Evolutionary conservation across 164 flowering plant species (phyloP).

Genomic region (Magnolia kwangsiensis): DNA sequence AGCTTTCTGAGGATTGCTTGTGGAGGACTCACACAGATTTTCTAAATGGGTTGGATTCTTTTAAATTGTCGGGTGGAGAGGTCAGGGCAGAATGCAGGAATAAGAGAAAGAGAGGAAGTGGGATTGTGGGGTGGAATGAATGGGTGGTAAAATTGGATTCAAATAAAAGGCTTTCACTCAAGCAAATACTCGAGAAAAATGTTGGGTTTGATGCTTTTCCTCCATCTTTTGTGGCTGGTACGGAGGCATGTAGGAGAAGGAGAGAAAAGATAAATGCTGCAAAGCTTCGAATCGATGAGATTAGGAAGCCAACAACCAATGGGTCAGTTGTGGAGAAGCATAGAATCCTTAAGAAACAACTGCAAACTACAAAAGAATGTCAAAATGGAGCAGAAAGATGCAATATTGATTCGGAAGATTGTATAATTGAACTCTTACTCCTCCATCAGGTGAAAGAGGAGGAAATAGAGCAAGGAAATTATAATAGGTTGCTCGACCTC

Average conservation of each 20-base stretch:
- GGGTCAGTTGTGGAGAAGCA: conserved; percentile 2
- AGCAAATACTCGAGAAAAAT: conserved; percentile 54
- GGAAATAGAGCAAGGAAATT: conserved; percentile 81
- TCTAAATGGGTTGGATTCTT: conserved; percentile 19
- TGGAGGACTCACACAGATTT: conserved; percentile 37
- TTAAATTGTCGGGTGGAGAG: conserved; percentile 13
- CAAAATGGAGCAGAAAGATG: conserved; percentile 10
- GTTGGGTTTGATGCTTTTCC: conserved; percentile 65
- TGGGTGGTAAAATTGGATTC: conserved; percentile 63
- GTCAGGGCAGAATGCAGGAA: conserved; percentile 13
- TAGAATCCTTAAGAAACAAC: conserved; percentile 7
- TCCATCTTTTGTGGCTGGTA: conserved; percentile 62
- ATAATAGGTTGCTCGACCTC: conserved; percentile 58
- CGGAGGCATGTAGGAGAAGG: conserved; percentile 39
- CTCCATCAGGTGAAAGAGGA: conserved; percentile 74
- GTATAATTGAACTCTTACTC: conserved; percentile 72
- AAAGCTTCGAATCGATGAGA: conserved; percentile 50
- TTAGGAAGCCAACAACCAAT: conserved; percentile 35
- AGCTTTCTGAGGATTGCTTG: conserved; percentile 43
- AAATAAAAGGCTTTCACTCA: conserved; percentile 47
- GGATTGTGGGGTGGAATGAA: conserved; percentile 32
- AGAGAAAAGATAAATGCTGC: conserved; percentile 70
- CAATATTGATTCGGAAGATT: conserved; percentile 76
- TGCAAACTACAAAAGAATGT: conserved; percentile 19
- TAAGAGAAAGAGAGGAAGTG: conserved; percentile 20